phyloP scores from a whole-genome alignment of 2,329 filamentous ascomycete genomes.

The Pseudocercospora vitis region DNA sequence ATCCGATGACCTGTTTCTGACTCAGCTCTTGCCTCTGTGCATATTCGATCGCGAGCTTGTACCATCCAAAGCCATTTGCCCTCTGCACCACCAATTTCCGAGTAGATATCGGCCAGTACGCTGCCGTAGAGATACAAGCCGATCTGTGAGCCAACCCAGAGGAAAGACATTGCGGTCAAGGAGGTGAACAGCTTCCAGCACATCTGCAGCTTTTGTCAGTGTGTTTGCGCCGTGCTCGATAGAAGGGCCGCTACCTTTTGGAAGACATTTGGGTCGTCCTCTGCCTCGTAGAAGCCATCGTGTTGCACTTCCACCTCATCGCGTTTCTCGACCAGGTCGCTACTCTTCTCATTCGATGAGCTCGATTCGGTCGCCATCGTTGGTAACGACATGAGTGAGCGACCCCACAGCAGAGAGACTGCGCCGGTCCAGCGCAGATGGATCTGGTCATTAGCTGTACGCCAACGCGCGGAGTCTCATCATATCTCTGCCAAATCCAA shows the following conservation, averaged over 20 bases:
- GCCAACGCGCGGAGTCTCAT: neutral
- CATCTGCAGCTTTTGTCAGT: neutral
- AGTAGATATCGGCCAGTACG: constrained; percentile 53
- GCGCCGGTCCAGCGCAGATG: no score
- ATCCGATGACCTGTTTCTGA: constrained; percentile 36
- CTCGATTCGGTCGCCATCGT: neutral
- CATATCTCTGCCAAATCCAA: neutral
- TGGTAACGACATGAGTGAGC: neutral
- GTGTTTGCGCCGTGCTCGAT: no score
- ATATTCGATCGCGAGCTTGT: neutral
- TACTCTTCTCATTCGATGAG: constrained; percentile 1
- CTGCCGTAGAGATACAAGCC: constrained; percentile 51
- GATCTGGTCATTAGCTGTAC: neutral
- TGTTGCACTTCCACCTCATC: constrained; percentile 10
- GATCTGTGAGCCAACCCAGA: constrained; percentile 63
- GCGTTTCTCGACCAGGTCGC: neutral
- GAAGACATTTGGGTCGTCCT: constrained; percentile 14
- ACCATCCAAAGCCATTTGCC: constrained; percentile 48
- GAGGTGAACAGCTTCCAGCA: constrained; percentile 2
- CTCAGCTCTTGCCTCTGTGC: neutral
- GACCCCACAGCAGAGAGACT: no score
- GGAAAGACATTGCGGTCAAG: constrained; percentile 58
- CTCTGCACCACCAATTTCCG: constrained; percentile 59
- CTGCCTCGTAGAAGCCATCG: constrained; percentile 6
- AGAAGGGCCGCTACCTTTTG: no score